Evolutionary conservation across 202 grass and related monocot species (phyloP).

Genomic region (Brachypodium distachyon): DNA sequence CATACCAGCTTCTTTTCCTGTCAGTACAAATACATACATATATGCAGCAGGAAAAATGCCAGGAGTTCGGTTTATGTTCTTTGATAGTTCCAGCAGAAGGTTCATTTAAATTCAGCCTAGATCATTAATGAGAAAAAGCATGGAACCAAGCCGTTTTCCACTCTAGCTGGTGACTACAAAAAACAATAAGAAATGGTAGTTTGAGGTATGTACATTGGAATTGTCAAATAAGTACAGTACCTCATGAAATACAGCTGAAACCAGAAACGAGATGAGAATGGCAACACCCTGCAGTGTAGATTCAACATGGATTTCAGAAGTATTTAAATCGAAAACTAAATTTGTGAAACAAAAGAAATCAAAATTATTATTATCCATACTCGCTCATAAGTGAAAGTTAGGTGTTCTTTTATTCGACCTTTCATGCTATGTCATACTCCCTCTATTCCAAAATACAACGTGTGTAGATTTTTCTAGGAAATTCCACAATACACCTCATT

Average conservation of each 20-base stretch:
- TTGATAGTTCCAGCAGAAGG: not conserved
- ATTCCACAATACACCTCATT: too few species aligned
- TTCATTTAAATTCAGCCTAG: not conserved
- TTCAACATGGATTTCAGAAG: slow-evolving; percentile 11
- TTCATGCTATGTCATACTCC: not conserved
- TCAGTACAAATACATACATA: not conserved
- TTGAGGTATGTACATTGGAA: not conserved
- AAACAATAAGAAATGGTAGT: not conserved
- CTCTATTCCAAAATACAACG: too few species aligned
- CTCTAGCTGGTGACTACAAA: not conserved
- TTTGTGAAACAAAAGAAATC: not conserved
- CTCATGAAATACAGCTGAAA: slow-evolving; percentile 97
- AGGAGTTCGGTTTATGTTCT: not conserved
- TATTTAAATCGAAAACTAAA: not conserved
- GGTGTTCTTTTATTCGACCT: not conserved
- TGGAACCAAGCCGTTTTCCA: not conserved
- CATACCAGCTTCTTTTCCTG: not conserved
- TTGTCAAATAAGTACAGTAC: slow-evolving; percentile 34
- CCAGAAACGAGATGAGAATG: slow-evolving; percentile 76
- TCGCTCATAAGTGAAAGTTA: not conserved
- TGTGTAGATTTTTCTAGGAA: too few species aligned
- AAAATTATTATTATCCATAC: not conserved
- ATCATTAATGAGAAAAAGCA: not conserved
- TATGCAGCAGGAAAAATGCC: not conserved
- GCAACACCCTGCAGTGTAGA: slow-evolving; percentile 66